phyloP scores from a whole-genome alignment of 805 yeast genomes.

The Spencermartinsiella europaea region DNA sequence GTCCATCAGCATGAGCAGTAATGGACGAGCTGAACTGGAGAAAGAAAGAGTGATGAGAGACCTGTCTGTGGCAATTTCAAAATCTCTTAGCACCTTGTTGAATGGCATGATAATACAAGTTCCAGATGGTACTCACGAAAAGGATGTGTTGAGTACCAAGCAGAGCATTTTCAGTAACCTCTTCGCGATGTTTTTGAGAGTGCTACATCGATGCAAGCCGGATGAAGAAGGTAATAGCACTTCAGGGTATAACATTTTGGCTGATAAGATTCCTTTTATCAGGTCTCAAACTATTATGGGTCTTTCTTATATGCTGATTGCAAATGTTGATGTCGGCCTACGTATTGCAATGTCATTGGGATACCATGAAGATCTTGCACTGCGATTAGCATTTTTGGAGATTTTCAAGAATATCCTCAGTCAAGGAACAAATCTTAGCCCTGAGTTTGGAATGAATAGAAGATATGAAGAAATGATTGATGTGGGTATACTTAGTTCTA shows the following conservation, averaged over 20 bases:
- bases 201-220: conserved; percentile 38
- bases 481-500: neutral
- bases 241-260: conserved; percentile 1
- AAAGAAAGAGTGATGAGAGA: conserved; percentile 18
- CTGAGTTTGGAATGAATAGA: conserved; percentile 17
- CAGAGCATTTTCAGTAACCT: conserved; percentile 42
- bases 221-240: conserved; percentile 5
- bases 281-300: conserved; percentile 61
- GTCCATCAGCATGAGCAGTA: neutral
- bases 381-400: conserved; percentile 67
- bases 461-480: conserved; percentile 22
- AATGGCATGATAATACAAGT: conserved; percentile 19
- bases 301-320: conserved; percentile 61
- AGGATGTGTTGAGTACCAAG: conserved; percentile 28
- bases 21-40: conserved; percentile 10
- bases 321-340: conserved; percentile 74
- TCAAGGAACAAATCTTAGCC: conserved; percentile 29
- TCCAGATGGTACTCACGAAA: conserved; percentile 25
- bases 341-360: conserved; percentile 74
- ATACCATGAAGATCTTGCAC: conserved; percentile 58
- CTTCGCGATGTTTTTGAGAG: conserved; percentile 44
- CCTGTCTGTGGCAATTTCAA: conserved; percentile 16
- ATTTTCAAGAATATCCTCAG: conserved; percentile 65
- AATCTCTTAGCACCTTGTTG: conserved; percentile 17
- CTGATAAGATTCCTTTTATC: conserved; percentile 28